Conservation (phyloP, 2,329 filamentous ascomycete genomes). For the Hyphodiscus sp. region DNA sequence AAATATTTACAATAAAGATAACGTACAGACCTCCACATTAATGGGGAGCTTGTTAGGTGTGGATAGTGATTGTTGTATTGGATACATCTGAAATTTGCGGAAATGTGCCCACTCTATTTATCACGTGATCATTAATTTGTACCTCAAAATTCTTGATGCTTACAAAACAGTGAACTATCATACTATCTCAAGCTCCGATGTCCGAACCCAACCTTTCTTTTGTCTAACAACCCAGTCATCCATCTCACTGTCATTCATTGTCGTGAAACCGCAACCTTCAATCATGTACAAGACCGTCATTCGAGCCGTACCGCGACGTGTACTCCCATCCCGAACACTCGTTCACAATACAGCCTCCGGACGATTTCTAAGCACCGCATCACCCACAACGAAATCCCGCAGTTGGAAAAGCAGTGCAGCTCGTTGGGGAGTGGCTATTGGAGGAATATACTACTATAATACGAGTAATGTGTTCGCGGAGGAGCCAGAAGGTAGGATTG, state of each 20-base stretch:
- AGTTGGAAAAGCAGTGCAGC: constrained; percentile 73
- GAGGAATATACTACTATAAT: constrained; percentile 88
- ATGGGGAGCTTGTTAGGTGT: no score
- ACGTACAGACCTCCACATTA: no score
- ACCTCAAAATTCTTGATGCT: not conserved
- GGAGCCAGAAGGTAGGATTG: constrained; percentile 57
- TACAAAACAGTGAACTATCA: not conserved
- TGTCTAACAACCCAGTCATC: not conserved
- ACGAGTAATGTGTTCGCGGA: constrained; percentile 84
- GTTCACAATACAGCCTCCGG: constrained; percentile 28
- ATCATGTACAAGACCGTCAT: constrained; percentile 25
- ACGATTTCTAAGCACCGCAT: constrained; percentile 47
- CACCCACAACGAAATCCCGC: constrained; percentile 59
- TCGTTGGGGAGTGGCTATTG: constrained; percentile 71
- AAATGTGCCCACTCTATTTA: not conserved
- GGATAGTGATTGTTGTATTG: not conserved
- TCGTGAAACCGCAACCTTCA: not conserved
- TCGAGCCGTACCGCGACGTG: constrained; percentile 22
- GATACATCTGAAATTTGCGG: not conserved
- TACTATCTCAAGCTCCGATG: not conserved
- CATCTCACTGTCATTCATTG: not conserved
- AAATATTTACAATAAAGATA: no score
- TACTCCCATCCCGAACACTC: constrained; percentile 12
- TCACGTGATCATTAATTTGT: not conserved
- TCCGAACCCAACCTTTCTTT: not conserved